Evolutionary conservation across 1,284 basidiomycete genomes (phyloP), one percentile per base, ranked within the genome.

Genomic region (Cryptococcus sp.): DNA sequence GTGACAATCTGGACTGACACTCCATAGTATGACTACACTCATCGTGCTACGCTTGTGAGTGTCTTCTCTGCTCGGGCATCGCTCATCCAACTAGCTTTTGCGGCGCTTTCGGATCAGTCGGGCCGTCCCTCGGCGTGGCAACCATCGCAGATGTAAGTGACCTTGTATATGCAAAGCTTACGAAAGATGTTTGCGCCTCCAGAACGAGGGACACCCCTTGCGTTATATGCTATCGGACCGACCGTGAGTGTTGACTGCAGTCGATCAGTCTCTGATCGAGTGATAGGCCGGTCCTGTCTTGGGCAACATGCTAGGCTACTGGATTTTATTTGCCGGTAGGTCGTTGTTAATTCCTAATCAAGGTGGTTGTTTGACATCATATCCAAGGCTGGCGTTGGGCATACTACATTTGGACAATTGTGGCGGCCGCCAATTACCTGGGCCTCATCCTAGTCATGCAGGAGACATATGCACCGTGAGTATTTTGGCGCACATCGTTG

Each of bases 381-480:
- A 66, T 62, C 29, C 66, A 65, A 13, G 65, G 66, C 10, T 77
- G 73, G 74, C 64, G 79, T 23, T 80, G 79, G 79, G 62, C 71
- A 2, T 73, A 76, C 49, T 70, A 75, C 34, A 52, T 72, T 5
- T 63, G 78, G 43, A 69, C 76, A 1, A 73, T 80, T 43, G 53
- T 77, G 10, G 63, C 71, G 7, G 65, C 60, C 0, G 26, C 72
- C 23, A 79, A 79, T 62, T 66, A 64, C 1, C 26, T 68, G 17
- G 52, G 72, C 3, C 63, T 78, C 34, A 25, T 72, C 3, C 25
- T 65, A 0, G 52, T 72, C 49, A 68, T 75, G 44, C 50, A 65
- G 13, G 79, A 80, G 63, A 76, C 79, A 0, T 78, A 76, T 59
- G 75, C 74, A 4, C 72, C 76, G 70, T 76, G 50, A 57, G 71